These are phyloP conservation scores for Eucalyptus tenuipes DNA, from an alignment of 345 rosid species.

Conservation along the genomic window DNA sequence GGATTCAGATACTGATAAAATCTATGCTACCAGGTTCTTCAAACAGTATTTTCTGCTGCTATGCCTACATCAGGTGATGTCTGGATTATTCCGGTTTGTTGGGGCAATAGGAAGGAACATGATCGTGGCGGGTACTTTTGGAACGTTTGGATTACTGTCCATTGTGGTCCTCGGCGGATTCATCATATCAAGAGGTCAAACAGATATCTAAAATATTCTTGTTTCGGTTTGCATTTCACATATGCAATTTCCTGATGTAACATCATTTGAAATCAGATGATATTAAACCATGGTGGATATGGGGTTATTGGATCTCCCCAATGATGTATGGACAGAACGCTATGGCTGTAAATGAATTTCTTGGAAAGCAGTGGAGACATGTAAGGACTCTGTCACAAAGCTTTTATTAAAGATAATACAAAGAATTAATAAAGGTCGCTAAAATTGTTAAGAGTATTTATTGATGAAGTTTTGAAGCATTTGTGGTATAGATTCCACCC, in stretches of 20 bases:
- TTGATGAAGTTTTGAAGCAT: neutral
- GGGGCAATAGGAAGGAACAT: constrained; percentile 46
- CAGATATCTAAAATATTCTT: neutral
- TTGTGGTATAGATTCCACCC: constrained; percentile 27
- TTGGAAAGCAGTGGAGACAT: constrained; percentile 46
- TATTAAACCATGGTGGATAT: constrained; percentile 47
- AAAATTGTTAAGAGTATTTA: neutral
- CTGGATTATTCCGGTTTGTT: constrained; percentile 34
- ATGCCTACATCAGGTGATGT: constrained; percentile 33
- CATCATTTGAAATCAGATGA: constrained; percentile 14
- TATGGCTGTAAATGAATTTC: constrained; percentile 47
- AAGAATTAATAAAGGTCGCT: neutral
- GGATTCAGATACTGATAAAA: neutral
- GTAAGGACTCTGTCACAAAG: neutral
- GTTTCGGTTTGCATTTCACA: neutral
- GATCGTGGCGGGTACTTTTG: constrained; percentile 42
- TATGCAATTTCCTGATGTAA: neutral
- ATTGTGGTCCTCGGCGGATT: constrained; percentile 47
- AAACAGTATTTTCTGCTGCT: constrained; percentile 38
- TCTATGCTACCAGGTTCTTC: constrained; percentile 25
- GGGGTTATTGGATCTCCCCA: constrained; percentile 62
- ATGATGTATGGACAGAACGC: constrained; percentile 57
- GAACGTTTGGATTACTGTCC: constrained; percentile 27
- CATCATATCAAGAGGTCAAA: constrained; percentile 35
- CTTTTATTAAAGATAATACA: neutral